Evolutionary conservation across 139 green algal genomes (phyloP).

Genomic region (Haematococcus lacustris): DNA sequence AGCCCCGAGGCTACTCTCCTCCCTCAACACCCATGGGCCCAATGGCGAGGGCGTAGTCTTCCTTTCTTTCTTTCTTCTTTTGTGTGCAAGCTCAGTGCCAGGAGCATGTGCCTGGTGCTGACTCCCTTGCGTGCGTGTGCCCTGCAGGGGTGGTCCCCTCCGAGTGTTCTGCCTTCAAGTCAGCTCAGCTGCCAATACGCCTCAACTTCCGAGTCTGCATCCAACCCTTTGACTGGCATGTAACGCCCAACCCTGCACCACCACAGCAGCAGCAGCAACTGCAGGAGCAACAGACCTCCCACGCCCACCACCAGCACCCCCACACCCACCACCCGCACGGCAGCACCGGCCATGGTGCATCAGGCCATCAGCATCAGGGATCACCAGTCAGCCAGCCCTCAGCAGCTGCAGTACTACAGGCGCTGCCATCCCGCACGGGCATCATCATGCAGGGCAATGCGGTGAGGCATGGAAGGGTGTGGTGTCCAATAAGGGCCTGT

Average conservation of each 20-base stretch:
- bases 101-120: no score
- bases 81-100: no score
- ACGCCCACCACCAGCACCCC: neutral
- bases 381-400: neutral
- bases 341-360: neutral
- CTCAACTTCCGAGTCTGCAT: conserved; percentile 8
- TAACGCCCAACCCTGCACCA: neutral
- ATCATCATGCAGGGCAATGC: conserved; percentile 24
- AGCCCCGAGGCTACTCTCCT: no score
- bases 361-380: neutral
- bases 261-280: neutral
- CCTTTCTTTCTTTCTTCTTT: no score
- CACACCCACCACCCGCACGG: neutral
- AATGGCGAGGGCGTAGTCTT: no score
- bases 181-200: conserved; percentile 69
- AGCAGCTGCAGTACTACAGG: neutral
- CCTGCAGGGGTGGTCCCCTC: conserved; percentile 45
- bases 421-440: conserved; percentile 14
- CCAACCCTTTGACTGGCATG: neutral
- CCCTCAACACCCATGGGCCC: no score
- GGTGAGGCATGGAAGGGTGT: no score
- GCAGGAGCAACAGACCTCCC: neutral
- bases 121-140: neutral
- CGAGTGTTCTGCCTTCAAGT: conserved; percentile 89
- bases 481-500: no score